phyloP scores from a whole-genome alignment of 192 early-diverging fungal species.

The Jimgerdemannia lactiflua region DNA sequence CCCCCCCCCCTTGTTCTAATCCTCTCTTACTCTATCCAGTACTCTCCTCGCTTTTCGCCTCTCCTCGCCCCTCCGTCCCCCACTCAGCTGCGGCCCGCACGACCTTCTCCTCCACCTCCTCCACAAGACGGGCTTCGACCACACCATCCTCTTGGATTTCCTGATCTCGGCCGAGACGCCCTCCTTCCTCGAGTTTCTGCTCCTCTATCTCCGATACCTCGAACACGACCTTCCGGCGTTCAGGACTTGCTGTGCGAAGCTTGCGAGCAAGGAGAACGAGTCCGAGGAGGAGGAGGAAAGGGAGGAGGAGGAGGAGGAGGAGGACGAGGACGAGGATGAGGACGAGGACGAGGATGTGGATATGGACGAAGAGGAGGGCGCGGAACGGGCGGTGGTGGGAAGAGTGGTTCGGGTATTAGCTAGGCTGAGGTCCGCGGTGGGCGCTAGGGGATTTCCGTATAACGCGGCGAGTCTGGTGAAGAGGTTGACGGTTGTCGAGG shows the following conservation, averaged over 20 bases:
- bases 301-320: background rate
- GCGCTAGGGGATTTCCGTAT: background rate
- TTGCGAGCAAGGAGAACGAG: background rate
- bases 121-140: background rate
- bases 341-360: background rate
- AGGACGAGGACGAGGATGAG: background rate
- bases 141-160: background rate
- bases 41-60: background rate
- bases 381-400: background rate
- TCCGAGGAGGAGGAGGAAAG: background rate
- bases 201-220: background rate
- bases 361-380: background rate
- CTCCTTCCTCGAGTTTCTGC: background rate
- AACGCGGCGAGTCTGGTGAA: background rate
- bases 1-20: background rate
- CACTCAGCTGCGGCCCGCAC: background rate
- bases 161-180: background rate
- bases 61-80: background rate
- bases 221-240: background rate
- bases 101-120: background rate
- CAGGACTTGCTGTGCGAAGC: background rate
- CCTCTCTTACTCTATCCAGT: background rate
- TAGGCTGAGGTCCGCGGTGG: background rate
- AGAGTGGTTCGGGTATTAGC: background rate
- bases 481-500: background rate